Evolutionary conservation across 352 stramenopile genomes (phyloP).

Genomic region (Plasmopara viticola): DNA sequence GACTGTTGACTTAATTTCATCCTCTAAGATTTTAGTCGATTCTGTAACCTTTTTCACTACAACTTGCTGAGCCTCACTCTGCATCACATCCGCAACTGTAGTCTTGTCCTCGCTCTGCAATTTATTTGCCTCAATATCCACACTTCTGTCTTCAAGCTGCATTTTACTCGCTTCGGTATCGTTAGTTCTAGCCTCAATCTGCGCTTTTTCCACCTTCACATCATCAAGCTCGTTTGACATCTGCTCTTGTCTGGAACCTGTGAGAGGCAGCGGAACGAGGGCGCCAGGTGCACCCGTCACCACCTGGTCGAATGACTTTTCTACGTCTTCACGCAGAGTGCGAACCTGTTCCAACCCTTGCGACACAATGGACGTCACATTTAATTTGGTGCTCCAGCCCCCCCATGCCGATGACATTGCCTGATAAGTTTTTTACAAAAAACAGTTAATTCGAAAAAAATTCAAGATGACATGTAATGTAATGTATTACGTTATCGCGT

Average conservation of each 20-base stretch:
- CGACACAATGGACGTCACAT: constrained; percentile 77
- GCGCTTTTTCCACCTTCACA: background rate
- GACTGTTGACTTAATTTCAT: constrained; percentile 1
- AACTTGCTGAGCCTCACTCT: background rate
- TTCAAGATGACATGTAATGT: too few relatives aligned
- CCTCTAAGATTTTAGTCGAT: background rate
- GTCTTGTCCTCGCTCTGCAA: background rate
- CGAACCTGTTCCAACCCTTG: constrained; percentile 79
- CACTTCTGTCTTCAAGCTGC: background rate
- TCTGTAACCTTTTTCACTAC: constrained; percentile 6
- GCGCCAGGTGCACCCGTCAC: constrained; percentile 32
- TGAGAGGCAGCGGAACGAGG: constrained; percentile 15
- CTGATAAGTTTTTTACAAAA: background rate
- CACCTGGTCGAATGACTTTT: constrained; percentile 84
- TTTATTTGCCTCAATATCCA: background rate
- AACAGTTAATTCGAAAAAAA: background rate
- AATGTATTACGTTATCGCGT: too few relatives aligned
- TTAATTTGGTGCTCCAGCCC: constrained; percentile 62
- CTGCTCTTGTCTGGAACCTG: constrained; percentile 11
- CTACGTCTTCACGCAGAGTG: constrained; percentile 78
- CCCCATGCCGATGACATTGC: constrained; percentile 33
- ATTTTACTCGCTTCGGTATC: constrained; percentile 1
- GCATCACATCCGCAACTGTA: background rate
- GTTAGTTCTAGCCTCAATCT: constrained; percentile 7
- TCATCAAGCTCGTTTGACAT: background rate